Percentiles rank a stretch among this genome's conserved stretches.
Evolutionary conservation across 2,329 filamentous ascomycete genomes (phyloP).

Genomic region (Monosporascus ibericus): DNA sequence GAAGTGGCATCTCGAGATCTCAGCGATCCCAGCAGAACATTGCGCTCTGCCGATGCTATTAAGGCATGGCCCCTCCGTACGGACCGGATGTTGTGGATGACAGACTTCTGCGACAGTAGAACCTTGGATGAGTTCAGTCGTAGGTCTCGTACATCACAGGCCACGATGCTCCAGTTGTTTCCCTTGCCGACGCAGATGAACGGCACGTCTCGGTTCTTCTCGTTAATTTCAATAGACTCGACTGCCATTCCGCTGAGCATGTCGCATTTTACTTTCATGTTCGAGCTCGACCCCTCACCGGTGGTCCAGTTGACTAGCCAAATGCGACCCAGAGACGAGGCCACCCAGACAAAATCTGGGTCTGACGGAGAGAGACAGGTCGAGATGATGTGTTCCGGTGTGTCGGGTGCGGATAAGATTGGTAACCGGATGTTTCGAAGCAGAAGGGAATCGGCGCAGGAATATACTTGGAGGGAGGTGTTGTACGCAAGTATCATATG

Average conservation of each 20-base stretch:
- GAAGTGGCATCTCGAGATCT: constrained; percentile 24
- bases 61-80: constrained; percentile 53
- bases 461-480: constrained; percentile 74
- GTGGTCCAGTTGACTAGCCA: constrained; percentile 55
- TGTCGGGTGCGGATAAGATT: constrained; percentile 21
- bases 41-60: constrained; percentile 45
- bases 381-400: constrained; percentile 33
- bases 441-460: constrained; percentile 73
- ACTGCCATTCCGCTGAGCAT: constrained; percentile 42
- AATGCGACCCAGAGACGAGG: constrained; percentile 50
- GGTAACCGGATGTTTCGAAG: constrained; percentile 61
- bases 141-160: constrained; percentile 34
- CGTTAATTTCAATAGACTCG: constrained; percentile 30
- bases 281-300: constrained; percentile 34
- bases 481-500: constrained; percentile 70
- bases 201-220: constrained; percentile 36
- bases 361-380: constrained; percentile 38
- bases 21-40: constrained; percentile 55
- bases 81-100: constrained; percentile 42
- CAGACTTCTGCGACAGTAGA: constrained; percentile 29
- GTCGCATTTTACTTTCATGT: constrained; percentile 36
- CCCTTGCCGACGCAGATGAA: constrained; percentile 40
- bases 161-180: constrained; percentile 35
- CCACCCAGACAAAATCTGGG: constrained; percentile 51
- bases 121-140: constrained; percentile 25